Evolutionary conservation across 495 filamentous ascomycete genomes (phyloP).

Genomic region (Bryoglossum gracile): DNA sequence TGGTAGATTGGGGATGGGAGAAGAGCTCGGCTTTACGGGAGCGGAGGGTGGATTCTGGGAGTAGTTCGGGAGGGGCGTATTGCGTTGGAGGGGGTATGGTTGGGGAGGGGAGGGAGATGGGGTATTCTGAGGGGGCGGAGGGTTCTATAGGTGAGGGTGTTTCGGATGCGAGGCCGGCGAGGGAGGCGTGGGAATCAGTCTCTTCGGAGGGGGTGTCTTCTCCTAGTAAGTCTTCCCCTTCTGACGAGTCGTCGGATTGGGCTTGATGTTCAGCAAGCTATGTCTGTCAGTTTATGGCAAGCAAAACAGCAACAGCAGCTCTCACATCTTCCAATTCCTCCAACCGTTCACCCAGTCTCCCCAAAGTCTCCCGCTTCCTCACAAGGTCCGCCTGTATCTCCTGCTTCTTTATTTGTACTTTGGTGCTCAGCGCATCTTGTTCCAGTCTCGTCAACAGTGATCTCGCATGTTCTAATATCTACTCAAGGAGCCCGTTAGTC

Average conservation of each 20-base stretch:
- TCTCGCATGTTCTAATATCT: conserved; percentile 80
- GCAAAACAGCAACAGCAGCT: too few relatives aligned
- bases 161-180: conserved; percentile 5
- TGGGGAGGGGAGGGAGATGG: conserved; percentile 3
- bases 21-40: conserved; percentile 11
- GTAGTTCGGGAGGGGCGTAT: conserved; percentile 20
- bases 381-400: conserved; percentile 60
- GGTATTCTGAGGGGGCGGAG: neutral
- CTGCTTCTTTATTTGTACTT: conserved; percentile 56
- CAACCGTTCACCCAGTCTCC: conserved; percentile 53
- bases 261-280: conserved; percentile 9
- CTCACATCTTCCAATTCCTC: conserved; percentile 52
- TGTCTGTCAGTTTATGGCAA: too few relatives aligned
- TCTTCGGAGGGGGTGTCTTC: conserved; percentile 32
- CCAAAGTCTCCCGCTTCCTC: conserved; percentile 52
- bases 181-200: conserved; percentile 18
- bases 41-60: conserved; percentile 19
- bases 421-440: conserved; percentile 58
- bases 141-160: conserved; percentile 12
- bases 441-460: conserved; percentile 70
- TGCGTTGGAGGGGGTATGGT: conserved; percentile 10
- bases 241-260: conserved; percentile 35
- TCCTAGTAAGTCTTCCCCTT: conserved; percentile 44
- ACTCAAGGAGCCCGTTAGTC: neutral
- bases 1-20: conserved; percentile 4